Evolutionary conservation across 345 rosid genomes (phyloP), one percentile per base, ranked within the genome.

Genomic region (Dovyalis caffra): DNA sequence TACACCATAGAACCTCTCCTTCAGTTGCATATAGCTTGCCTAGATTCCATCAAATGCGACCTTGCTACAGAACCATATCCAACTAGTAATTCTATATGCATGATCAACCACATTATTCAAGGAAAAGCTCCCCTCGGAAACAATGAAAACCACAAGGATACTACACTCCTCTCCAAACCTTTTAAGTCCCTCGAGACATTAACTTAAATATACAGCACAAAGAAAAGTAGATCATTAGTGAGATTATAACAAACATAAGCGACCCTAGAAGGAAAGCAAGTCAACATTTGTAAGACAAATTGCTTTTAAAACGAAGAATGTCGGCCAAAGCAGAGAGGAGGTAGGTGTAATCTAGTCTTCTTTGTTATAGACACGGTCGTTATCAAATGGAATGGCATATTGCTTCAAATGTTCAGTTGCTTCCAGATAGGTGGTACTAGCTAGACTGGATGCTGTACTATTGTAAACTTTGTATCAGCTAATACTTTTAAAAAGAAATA

Each of bases 91-190:
- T 66, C 6, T 16, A 18, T 34, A 40, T 8, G 23, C 26, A 66
- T 66, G 45, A 33, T 67, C 45, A 67, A 40, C 70, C 56, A 67
- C 18, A 40, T 40, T 34, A 67, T 66, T 34, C 2, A 37, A 67
- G n/a, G 28, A 66, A 16, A 68, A 68, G 14, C 10, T 12, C 31
- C 16, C 6, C 11, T 29, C 26, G 11, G 60, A 47, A 32, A 16
- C 57, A 31, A 69, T 29, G 15, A 69, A 47, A 18, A 47, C 58
- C 38, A 43, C 8, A 43, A 20, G 51, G n/a, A 6, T 6, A 31
- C 26, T 23, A 67, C 15, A n/a, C 25, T 56, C 60, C 28, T n/a
- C 60, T 56, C 28, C 8, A n/a, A 56, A n/a, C 60, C 25, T 23
- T 53, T 53, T 4, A 56, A n/a, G 60, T 56, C 25, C 3, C 60